phyloP scores from a whole-genome alignment of 2,329 filamentous ascomycete genomes.

The Pseudogymnoascus sp. region DNA sequence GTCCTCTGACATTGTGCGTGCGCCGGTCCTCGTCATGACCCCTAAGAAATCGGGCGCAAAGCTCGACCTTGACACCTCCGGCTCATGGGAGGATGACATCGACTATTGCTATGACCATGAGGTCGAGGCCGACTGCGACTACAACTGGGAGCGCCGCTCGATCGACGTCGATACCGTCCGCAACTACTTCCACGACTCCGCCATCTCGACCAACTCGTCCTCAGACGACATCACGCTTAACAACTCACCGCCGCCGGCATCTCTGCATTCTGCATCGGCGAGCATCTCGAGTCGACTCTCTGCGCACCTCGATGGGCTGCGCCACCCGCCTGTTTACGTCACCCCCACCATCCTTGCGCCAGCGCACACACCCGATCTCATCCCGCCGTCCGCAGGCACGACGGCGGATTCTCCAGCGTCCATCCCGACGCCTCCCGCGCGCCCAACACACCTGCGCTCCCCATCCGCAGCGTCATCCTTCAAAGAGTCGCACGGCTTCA shows the following conservation, averaged over 20 bases:
- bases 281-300: slow-evolving; percentile 2
- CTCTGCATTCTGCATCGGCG: neutral
- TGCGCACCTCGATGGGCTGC: neutral
- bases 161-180: slow-evolving; percentile 35
- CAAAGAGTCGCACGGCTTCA: slow-evolving; percentile 53
- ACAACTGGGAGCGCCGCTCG: slow-evolving; percentile 56
- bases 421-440: slow-evolving; percentile 16
- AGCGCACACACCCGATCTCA: slow-evolving; percentile 27
- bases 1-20: neutral
- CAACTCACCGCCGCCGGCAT: neutral
- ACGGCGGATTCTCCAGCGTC: neutral
- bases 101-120: slow-evolving; percentile 67
- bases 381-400: slow-evolving; percentile 23
- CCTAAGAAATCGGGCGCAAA: neutral
- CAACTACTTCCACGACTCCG: slow-evolving; percentile 1
- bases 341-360: slow-evolving; percentile 25
- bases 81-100: slow-evolving; percentile 62
- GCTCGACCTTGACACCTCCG: slow-evolving; percentile 27
- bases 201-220: neutral
- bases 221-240: neutral
- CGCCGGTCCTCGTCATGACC: neutral
- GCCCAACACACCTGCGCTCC: slow-evolving; percentile 21
- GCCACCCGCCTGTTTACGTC: slow-evolving; percentile 16
- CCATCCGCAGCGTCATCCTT: slow-evolving; percentile 45
- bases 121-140: slow-evolving; percentile 60